These are phyloP conservation scores for Purpureocillium takamizusanense DNA, from an alignment of 2,329 filamentous ascomycete genomes.

Conservation along the genomic window DNA sequence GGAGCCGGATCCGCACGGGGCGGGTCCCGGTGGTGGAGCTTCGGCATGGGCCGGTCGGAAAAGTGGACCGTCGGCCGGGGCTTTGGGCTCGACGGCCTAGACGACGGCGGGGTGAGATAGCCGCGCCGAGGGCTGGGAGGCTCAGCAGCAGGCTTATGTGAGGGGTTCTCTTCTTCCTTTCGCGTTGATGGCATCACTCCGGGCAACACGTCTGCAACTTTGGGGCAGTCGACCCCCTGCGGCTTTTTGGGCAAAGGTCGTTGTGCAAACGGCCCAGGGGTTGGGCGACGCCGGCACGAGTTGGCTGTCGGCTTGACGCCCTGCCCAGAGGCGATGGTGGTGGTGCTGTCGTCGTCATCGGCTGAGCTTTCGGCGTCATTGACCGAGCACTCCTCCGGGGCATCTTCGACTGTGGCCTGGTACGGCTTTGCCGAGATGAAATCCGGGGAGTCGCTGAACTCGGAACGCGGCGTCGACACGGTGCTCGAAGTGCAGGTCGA, in stretches of 20 bases:
- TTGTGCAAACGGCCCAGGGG: background rate
- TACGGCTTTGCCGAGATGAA: constrained; percentile 6
- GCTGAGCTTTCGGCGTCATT: background rate
- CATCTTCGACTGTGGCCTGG: constrained; percentile 12
- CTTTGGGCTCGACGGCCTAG: constrained; percentile 5
- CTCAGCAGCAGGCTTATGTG: no score
- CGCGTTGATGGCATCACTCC: no score
- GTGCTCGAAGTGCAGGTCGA: background rate
- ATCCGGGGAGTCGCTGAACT: constrained; percentile 1
- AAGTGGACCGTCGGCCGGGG: constrained; percentile 20
- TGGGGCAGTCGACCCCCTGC: no score
- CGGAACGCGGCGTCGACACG: background rate
- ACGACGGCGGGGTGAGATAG: constrained; percentile 1
- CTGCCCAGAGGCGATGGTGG: no score
- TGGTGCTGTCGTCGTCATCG: background rate
- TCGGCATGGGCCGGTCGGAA: constrained; percentile 16
- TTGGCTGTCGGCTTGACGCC: no score
- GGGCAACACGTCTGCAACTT: no score
- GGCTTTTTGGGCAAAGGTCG: no score
- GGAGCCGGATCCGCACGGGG: constrained; percentile 4
- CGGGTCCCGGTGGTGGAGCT: constrained; percentile 12
- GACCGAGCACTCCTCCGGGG: background rate
- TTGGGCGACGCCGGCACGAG: background rate
- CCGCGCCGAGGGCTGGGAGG: background rate
- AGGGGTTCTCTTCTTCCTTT: no score